A percentile compares a stretch with the other conserved stretches of the same genome.
These are phyloP conservation scores for Crithidia expoeki DNA, from an alignment of 208 protist species.

Conservation along the genomic window DNA sequence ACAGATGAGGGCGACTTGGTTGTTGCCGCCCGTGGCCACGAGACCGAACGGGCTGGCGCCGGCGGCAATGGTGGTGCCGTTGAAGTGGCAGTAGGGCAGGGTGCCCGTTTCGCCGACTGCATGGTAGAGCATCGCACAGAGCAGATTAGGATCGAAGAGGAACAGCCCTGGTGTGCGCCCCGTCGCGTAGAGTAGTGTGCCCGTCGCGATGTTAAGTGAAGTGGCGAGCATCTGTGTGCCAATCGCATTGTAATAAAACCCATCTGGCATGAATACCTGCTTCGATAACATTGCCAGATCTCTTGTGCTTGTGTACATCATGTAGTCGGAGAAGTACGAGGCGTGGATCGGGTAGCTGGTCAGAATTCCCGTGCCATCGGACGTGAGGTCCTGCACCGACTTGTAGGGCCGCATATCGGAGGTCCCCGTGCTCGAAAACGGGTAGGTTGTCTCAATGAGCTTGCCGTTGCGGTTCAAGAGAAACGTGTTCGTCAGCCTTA, in stretches of 20 bases:
- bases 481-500: slow-evolving; percentile 57
- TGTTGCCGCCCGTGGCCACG: slow-evolving; percentile 26
- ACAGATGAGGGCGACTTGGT: slow-evolving; percentile 52
- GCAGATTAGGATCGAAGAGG: slow-evolving; percentile 23
- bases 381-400: slow-evolving; percentile 39
- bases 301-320: slow-evolving; percentile 57
- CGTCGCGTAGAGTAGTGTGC: slow-evolving; percentile 7
- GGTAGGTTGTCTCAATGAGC: slow-evolving; percentile 29
- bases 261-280: slow-evolving; percentile 38
- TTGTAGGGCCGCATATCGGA: slow-evolving; percentile 11
- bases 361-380: slow-evolving; percentile 10
- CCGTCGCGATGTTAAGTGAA: not conserved
- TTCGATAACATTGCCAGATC: slow-evolving; percentile 40
- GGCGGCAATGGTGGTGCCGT: not conserved
- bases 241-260: slow-evolving; percentile 30
- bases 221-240: slow-evolving; percentile 25
- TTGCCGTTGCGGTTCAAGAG: slow-evolving; percentile 35
- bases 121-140: slow-evolving; percentile 24
- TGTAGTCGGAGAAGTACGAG: slow-evolving; percentile 62
- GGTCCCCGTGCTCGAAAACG: slow-evolving; percentile 2
- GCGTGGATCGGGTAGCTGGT: slow-evolving; percentile 37
- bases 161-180: slow-evolving; percentile 37
- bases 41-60: slow-evolving; percentile 33
- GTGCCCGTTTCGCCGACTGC: not conserved
- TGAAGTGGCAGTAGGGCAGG: slow-evolving; percentile 24